Base-by-base conservation (phyloP, 345 rosid species). In the Xanthoceras sorbifolium region DNA sequence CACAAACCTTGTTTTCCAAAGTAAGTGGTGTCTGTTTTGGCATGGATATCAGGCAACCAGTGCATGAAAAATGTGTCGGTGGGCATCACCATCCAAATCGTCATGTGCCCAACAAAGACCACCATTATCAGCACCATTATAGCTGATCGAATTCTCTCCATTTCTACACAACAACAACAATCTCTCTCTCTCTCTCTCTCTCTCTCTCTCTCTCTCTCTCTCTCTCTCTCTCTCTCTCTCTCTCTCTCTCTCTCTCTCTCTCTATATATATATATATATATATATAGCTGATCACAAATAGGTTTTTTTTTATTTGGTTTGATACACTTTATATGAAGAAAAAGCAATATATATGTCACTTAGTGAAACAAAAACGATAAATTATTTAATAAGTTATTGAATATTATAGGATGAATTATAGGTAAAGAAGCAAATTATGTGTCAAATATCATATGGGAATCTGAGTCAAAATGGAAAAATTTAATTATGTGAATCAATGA, bases 61-160 rank as follows among this genome's bases (percentile, higher is more conserved):
- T 55, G 69, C 20, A 34, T 4, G 64, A 69, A 81, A 66, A 76
- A 86, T 1, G 78, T 79, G 64, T 79, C 72, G 0, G 89, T 86
- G 5, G 89, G 81, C 67, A 66, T 82, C 86, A 88, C 64, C 46
- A 78, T 23, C 87, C 87, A 84, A 23, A 86, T 22, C 79, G 71
- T 31, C 44, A 82, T 36, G 76, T 84, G 79, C 3, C 86, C 86
- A 64, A 86, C 74, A 71, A 82, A 82, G 9, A 88, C 38, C 42
- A 73, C 67, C 48, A 20, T 9, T 22, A 48, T 15, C 22, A 84
- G 7, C 23, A 82, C 52, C 79, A 15, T 72, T 60, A 74, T 82
- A 55, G 67, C 62, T 67, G 67, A 44, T 78, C 71, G 38, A 75
- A 50, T 52, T 17, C 0, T 73, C 59, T 71, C 79, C 80, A 75